phyloP scores from a whole-genome alignment of 257 asterid genomes.

The Vinca minor region DNA sequence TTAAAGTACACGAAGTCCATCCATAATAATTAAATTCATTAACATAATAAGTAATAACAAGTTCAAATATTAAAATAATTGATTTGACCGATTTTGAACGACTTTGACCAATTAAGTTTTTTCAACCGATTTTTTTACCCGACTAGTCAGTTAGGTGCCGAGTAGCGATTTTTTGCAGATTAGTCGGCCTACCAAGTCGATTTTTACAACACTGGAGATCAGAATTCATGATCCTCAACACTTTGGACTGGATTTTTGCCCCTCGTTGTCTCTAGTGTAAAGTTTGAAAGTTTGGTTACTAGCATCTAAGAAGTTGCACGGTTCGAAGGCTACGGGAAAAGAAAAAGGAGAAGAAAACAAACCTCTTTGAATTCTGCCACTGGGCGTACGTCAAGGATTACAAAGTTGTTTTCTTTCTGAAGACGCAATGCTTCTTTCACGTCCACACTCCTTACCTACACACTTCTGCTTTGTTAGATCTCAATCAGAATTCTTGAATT shows the following conservation, averaged over 20 bases:
- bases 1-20: too few species aligned
- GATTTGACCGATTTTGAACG: too few species aligned
- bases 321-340: background rate
- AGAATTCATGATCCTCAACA: background rate
- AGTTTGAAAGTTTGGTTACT: background rate
- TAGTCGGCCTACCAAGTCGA: too few species aligned
- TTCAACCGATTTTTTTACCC: too few species aligned
- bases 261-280: background rate
- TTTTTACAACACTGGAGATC: background rate
- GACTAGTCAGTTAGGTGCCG: too few species aligned
- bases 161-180: too few species aligned
- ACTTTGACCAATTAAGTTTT: too few species aligned
- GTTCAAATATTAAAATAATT: too few species aligned
- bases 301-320: background rate
- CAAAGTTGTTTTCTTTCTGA: conserved; percentile 66
- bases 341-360: background rate
- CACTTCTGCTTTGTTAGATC: conserved; percentile 13
- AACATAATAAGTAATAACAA: too few species aligned
- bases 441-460: conserved; percentile 88
- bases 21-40: too few species aligned
- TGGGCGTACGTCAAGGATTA: conserved; percentile 88
- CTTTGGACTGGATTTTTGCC: conserved; percentile 2
- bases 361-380: conserved; percentile 95
- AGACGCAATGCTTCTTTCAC: conserved; percentile 78
- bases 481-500: background rate